Conservation (phyloP, 306 rosid species). For the Abrus precatorius region DNA sequence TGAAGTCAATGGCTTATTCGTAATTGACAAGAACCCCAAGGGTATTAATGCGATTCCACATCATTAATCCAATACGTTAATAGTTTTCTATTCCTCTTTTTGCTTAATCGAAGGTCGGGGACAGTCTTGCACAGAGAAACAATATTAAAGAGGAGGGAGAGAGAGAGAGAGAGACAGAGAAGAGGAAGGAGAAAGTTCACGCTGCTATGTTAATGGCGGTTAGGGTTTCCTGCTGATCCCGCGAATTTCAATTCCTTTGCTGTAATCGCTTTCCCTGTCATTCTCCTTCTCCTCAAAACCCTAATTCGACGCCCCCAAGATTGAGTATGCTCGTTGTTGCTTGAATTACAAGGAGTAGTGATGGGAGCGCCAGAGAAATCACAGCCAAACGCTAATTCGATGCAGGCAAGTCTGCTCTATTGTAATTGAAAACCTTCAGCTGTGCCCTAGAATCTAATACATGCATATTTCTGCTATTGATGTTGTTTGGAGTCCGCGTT, state of each 20-base stretch:
- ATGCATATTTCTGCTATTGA: slow-evolving; percentile 24
- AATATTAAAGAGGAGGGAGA: slow-evolving; percentile 48
- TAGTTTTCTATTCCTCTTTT: slow-evolving; percentile 46
- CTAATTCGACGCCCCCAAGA: slow-evolving; percentile 59
- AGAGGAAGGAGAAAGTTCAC: slow-evolving; percentile 48
- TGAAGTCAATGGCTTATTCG: slow-evolving; percentile 43
- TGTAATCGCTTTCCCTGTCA: slow-evolving; percentile 41
- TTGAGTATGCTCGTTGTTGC: slow-evolving; percentile 46
- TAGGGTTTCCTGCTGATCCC: slow-evolving; percentile 81
- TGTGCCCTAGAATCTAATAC: slow-evolving; percentile 51
- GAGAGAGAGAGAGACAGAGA: slow-evolving; percentile 19
- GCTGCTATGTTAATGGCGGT: slow-evolving; percentile 72
- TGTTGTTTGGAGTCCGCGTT: slow-evolving; percentile 47
- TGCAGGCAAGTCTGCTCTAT: slow-evolving; percentile 76
- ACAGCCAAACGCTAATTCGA: slow-evolving; percentile 76
- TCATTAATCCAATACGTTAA: slow-evolving; percentile 39
- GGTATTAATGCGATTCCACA: slow-evolving; percentile 48
- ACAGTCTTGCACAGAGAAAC: slow-evolving; percentile 53
- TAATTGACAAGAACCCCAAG: slow-evolving; percentile 6
- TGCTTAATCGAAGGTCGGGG: slow-evolving; percentile 61
- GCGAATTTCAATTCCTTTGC: slow-evolving; percentile 55
- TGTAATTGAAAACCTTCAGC: slow-evolving; percentile 46
- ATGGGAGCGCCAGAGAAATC: slow-evolving; percentile 97
- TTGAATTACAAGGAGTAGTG: slow-evolving; percentile 50
- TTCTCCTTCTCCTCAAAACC: slow-evolving; percentile 65